Evolutionary conservation across 2,329 filamentous ascomycete species (phyloP), one percentile per base, ranked within the genome.

Genomic region (Aspergillus persii): DNA sequence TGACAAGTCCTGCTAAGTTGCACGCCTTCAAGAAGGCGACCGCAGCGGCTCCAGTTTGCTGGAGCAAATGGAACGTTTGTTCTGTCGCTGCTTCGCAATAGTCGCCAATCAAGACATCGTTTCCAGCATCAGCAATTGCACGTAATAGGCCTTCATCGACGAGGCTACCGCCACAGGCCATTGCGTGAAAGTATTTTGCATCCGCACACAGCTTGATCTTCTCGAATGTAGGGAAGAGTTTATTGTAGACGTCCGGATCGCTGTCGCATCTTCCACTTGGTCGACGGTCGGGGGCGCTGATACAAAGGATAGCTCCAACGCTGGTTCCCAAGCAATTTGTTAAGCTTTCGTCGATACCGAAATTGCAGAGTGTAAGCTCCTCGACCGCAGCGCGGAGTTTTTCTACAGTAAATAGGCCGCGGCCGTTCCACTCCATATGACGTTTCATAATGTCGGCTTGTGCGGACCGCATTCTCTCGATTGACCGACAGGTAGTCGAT

Each of bases 161-260:
- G 7, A 52, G 8, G 2, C 54, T 50, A 1, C 53, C 62, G 4
- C 59, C 59, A 15, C 58, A 62, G 4, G 91, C 91, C 3, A 95
- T 90, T 63, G 89, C 82, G 76, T 94, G 95, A 79, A 89, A 88
- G 68, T 92, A 83, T 72, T 95, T 69, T 27, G 67, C 65, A 49
- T 69, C 67, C 0, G 58, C 53, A 36, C 57, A 63, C 8, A 69
- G 50, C 49, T 69, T 68, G n/a, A 68, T 54, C 27, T 60, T 27
- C 46, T 68, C 67, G 2, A 49, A 8, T 8, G 60, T 66, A 1
- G 67, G 66, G 39, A 63, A 69, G n/a, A n/a, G n/a, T n/a, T n/a
- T n/a, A n/a, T n/a, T n/a, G 6, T 26, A 54, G 4, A 63, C 56
- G 3, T 29, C 50, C 1, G 57, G 29, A 3, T 47, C 50, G 2